Evolutionary conservation across 768 basidiomycete genomes (phyloP).

Genomic region (Agaricus subrufescens): DNA sequence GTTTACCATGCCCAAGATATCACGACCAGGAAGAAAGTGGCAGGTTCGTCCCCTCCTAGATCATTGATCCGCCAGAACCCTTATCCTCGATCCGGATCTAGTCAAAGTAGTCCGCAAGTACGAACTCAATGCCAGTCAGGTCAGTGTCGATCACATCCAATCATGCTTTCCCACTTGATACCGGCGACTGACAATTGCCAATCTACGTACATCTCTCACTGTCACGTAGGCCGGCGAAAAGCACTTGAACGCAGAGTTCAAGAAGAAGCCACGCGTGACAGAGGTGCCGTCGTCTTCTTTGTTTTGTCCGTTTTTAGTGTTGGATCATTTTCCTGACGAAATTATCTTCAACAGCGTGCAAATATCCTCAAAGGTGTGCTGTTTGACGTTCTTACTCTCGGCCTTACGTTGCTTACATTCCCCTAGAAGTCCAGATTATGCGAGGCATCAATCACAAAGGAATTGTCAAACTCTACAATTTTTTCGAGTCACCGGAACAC

Average conservation of each 20-base stretch:
- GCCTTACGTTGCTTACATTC: conserved; percentile 5
- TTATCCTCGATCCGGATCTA: conserved; percentile 22
- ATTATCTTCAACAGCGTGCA: conserved; percentile 62
- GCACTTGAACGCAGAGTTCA: conserved; percentile 90
- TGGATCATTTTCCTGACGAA: conserved; percentile 24
- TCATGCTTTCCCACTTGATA: conserved; percentile 19
- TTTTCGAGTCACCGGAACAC: conserved; percentile 88
- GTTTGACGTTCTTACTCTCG: conserved; percentile 19
- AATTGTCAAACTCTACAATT: conserved; percentile 87
- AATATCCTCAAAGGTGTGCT: conserved; percentile 86
- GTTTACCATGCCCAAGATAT: conserved; percentile 91
- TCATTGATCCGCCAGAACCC: conserved; percentile 11
- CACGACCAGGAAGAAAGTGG: conserved; percentile 71
- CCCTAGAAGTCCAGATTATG: conserved; percentile 97
- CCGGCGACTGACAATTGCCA: conserved; percentile 9
- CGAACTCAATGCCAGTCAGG: conserved; percentile 88
- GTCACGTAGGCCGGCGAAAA: conserved; percentile 76
- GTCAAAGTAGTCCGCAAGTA: conserved; percentile 95
- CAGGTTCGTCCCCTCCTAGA: conserved; percentile 48
- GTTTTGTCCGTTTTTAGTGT: conserved; percentile 10
- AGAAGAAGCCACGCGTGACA: conserved; percentile 96
- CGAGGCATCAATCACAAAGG: conserved; percentile 89
- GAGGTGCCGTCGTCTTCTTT: conserved; percentile 65
- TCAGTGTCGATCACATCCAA: conserved; percentile 41
- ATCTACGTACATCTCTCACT: conserved; percentile 29